Evolutionary conservation across 2,329 filamentous ascomycete species (phyloP).

Genomic region (Botrytis galanthina): DNA sequence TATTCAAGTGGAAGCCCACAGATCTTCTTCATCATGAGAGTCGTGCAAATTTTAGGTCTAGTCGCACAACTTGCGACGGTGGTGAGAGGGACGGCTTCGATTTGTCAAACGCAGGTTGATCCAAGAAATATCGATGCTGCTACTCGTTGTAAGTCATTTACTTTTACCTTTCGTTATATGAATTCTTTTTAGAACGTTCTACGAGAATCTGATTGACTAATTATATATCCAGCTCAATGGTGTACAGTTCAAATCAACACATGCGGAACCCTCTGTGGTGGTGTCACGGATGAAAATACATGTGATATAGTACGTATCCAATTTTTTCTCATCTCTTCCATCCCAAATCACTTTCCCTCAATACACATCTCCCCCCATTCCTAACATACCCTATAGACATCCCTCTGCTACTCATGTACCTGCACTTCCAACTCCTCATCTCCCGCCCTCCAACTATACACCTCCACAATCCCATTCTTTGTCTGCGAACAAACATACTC

Average conservation of each 20-base stretch:
- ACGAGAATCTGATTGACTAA: background rate
- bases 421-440: constrained; percentile 52
- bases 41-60: background rate
- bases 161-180: too few species aligned
- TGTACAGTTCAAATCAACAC: constrained; percentile 57
- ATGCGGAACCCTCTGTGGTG: constrained; percentile 59
- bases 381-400: constrained; percentile 39
- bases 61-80: background rate
- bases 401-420: constrained; percentile 54
- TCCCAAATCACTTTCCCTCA: background rate
- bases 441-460: constrained; percentile 55
- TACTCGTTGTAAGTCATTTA: background rate
- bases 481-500: constrained; percentile 54
- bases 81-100: background rate
- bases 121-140: background rate
- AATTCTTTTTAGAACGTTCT: background rate
- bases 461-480: constrained; percentile 57
- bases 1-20: background rate
- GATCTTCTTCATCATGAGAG: background rate
- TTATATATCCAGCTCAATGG: constrained; percentile 46
- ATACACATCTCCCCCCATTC: background rate
- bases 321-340: background rate
- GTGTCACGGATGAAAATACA: constrained; percentile 43
- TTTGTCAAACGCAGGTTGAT: background rate
- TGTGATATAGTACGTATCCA: constrained; percentile 54